Evolutionary conservation across 2,329 filamentous ascomycete genomes (phyloP).

Genomic region (Cordyceps farinosa): DNA sequence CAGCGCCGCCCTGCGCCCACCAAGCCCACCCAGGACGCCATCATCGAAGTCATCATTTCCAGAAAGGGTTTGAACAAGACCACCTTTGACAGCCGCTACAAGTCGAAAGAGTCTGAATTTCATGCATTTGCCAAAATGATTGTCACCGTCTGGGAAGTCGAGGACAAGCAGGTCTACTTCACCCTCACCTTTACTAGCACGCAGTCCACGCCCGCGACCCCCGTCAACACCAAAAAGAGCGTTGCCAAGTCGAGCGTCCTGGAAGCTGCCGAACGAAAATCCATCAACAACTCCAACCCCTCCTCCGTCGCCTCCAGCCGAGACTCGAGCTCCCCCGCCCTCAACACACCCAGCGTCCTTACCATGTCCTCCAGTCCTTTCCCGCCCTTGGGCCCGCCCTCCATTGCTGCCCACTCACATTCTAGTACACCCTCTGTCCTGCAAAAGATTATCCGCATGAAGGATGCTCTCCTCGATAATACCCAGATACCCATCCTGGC

Average conservation of each 20-base stretch:
- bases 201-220: conserved; percentile 35
- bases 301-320: conserved; percentile 47
- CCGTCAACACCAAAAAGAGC: conserved; percentile 35
- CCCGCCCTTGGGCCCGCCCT: conserved; percentile 64
- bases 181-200: conserved; percentile 71
- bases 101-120: conserved; percentile 35
- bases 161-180: conserved; percentile 65
- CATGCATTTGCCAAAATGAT: conserved; percentile 68
- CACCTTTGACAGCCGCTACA: conserved; percentile 32
- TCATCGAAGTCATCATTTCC: conserved; percentile 65
- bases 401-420: conserved; percentile 47
- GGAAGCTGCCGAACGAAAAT: conserved; percentile 45
- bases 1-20: conserved; percentile 21
- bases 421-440: conserved; percentile 61
- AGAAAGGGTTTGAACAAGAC: conserved; percentile 43
- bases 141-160: conserved; percentile 68
- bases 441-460: conserved; percentile 70
- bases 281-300: conserved; percentile 42
- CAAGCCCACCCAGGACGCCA: conserved; percentile 52
- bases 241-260: conserved; percentile 39
- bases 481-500: conserved; percentile 71
- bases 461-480: conserved; percentile 72
- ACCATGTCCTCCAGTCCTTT: conserved; percentile 57
- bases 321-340: conserved; percentile 45
- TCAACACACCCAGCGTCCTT: conserved; percentile 49